Base-by-base conservation (phyloP, 805 yeast genomes). In the Wickerhamomyces pijperi region DNA sequence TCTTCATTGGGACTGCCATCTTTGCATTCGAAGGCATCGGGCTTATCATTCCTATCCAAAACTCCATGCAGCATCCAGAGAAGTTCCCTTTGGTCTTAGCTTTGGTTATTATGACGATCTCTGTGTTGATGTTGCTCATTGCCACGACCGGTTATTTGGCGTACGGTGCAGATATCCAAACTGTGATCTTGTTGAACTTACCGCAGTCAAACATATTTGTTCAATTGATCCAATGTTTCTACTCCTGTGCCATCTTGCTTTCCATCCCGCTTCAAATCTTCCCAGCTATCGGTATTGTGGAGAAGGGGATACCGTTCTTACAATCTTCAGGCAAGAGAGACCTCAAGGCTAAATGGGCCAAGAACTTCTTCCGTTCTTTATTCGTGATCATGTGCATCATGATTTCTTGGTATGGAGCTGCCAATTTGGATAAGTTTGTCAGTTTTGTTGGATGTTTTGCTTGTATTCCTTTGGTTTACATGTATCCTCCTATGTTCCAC, bases 1-100 rank as follows among this genome's bases (percentile, higher is more conserved):
- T 83, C 36, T 82, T 82, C 51, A 76, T 82, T 37, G 94, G 94
- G 8, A 84, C 83, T 6, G 88, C 90, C 2, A 82, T 83, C 23
- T 83, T 83, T 63, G 86, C 92, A n/a, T 83, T 82, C 53, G 94
- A 83, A 60, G 94, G 94, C 1, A 82, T 83, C 41, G 92, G 94
- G 0, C 63, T 83, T 36, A 79, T 83, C 37, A 78, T 83, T 19
- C 94, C 94, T 0, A 79, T 83, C 39, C 86, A 82, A 51, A 84
- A 82, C 48, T 79, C 92, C 2, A 83, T 83, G 92, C 70, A 67
- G 37, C 61, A 79, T 47, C 92, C 92, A 2, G 76, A 76, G 44
- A 70, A 80, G 45, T 83, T 80, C 53, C 87, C 90, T 15, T 54
- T 65, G 40, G 84, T 82, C 1, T 58, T 83, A 38, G 65, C 67